These are phyloP conservation scores for Helicosporidium sp. DNA, from an alignment of 139 green algal genomes.

Conservation along the genomic window DNA sequence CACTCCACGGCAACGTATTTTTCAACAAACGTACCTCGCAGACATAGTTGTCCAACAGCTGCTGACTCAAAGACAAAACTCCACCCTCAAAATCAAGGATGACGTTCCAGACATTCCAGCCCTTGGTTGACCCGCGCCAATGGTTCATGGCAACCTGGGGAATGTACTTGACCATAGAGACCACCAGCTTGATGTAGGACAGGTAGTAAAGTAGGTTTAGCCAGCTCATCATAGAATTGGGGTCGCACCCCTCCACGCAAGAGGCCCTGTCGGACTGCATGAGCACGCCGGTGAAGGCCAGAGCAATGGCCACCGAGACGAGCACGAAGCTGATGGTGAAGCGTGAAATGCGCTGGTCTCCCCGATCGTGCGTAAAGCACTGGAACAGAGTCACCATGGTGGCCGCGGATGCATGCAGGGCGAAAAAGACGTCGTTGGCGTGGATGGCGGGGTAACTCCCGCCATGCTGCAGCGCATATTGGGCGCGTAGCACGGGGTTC, in stretches of 20 bases:
- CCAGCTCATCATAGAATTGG: slow-evolving; percentile 14
- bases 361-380: too few species aligned
- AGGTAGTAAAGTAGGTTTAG: slow-evolving; percentile 31
- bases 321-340: too few species aligned
- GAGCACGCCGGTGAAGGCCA: too few species aligned
- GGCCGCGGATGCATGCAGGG: slow-evolving; percentile 17
- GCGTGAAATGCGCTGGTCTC: too few species aligned
- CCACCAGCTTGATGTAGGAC: slow-evolving; percentile 30
- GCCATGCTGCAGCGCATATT: slow-evolving; percentile 26
- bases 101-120: slow-evolving; percentile 29
- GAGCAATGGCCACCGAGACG: too few species aligned
- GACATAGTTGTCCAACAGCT: slow-evolving; percentile 16
- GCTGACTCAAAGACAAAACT: slow-evolving; percentile 25
- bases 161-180: slow-evolving; percentile 42
- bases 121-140: slow-evolving; percentile 22
- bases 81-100: slow-evolving; percentile 42
- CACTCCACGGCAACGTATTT: too few species aligned
- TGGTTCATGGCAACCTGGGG: slow-evolving; percentile 37
- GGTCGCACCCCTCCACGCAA: too few species aligned
- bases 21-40: too few species aligned
- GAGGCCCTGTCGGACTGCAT: too few species aligned
- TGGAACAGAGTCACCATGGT: slow-evolving; percentile 20
- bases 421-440: slow-evolving; percentile 45
- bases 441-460: slow-evolving; percentile 20
- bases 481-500: slow-evolving; percentile 11